These are phyloP conservation scores for Penicillium sp. DNA, from an alignment of 2,329 filamentous ascomycete genomes.

Conservation along the genomic window DNA sequence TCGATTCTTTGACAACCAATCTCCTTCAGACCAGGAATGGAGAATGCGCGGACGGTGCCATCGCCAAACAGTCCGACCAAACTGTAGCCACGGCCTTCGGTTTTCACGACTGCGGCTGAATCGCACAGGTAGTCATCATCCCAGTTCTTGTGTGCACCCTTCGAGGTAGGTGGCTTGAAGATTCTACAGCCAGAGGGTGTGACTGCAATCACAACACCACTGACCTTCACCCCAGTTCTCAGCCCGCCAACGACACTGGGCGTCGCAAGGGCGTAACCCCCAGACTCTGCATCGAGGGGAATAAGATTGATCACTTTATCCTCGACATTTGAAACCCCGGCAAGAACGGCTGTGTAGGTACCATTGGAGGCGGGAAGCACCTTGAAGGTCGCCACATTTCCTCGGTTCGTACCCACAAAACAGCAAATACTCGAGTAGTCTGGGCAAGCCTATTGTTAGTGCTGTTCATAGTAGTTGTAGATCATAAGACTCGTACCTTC, in stretches of 20 bases:
- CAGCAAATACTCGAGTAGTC: constrained; percentile 90
- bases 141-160: constrained; percentile 88
- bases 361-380: constrained; percentile 66
- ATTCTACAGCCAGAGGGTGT: constrained; percentile 71
- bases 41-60: constrained; percentile 70
- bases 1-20: constrained; percentile 62
- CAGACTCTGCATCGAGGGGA: constrained; percentile 73
- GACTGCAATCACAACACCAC: constrained; percentile 76
- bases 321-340: constrained; percentile 62
- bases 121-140: constrained; percentile 82
- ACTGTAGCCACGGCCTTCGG: constrained; percentile 69
- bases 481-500: constrained; percentile 51
- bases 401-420: constrained; percentile 81
- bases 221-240: constrained; percentile 65
- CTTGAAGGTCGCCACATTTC: constrained; percentile 84
- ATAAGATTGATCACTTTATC: constrained; percentile 68
- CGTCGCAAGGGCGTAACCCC: constrained; percentile 69
- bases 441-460: constrained; percentile 28
- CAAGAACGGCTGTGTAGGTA: constrained; percentile 66
- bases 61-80: constrained; percentile 83
- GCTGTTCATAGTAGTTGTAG: background rate
- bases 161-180: constrained; percentile 76
- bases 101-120: constrained; percentile 68
- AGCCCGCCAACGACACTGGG: constrained; percentile 70
- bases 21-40: constrained; percentile 82